Conservation (phyloP, 148 eudicot genomes). For the Fagopyrum esculentum region DNA sequence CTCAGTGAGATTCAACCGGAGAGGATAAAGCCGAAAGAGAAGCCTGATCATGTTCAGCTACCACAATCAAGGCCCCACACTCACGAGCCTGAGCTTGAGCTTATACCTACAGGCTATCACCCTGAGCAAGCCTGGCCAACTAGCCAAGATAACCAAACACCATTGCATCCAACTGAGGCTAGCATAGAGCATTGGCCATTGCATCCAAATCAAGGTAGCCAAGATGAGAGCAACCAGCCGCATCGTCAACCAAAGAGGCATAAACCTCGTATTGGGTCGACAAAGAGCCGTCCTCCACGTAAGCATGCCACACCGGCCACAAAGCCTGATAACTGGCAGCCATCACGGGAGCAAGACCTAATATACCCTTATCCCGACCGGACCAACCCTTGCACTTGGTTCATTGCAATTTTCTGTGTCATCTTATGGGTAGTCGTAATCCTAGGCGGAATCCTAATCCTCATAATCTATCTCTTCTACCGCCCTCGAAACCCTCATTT, state of each 20-base stretch:
- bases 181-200: constrained; percentile 10
- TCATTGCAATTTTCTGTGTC: constrained; percentile 49
- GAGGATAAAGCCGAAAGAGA: background rate
- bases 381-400: constrained; percentile 57
- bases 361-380: constrained; percentile 29
- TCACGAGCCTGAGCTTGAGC: constrained; percentile 3
- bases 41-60: background rate
- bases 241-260: constrained; percentile 13
- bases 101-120: background rate
- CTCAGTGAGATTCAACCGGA: background rate
- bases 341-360: constrained; percentile 12
- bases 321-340: background rate
- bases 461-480: constrained; percentile 55
- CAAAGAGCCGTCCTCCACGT: constrained; percentile 2
- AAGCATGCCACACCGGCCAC: constrained; percentile 2
- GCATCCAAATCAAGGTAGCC: background rate
- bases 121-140: background rate
- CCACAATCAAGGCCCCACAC: background rate
- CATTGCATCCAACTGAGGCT: background rate
- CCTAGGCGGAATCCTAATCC: constrained; percentile 63
- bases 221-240: constrained; percentile 3
- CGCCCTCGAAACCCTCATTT: constrained; percentile 66
- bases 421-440: constrained; percentile 67
- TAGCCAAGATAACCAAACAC: background rate
- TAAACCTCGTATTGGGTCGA: background rate